Conservation (phyloP, 2,329 filamentous ascomycete genomes). For the Colletotrichum musae region DNA sequence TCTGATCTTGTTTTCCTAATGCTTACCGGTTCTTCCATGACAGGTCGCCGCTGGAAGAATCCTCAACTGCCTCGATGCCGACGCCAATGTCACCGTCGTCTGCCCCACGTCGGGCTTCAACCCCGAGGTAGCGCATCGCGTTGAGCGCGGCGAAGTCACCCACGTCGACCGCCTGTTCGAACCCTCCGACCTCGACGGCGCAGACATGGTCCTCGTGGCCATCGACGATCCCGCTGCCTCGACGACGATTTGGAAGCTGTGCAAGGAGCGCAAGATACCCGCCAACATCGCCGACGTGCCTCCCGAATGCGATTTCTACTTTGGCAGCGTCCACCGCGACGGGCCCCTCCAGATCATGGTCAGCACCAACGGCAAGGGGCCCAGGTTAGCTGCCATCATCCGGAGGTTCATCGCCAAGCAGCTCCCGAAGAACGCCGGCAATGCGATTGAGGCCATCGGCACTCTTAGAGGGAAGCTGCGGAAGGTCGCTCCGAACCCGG, state of each 20-base stretch:
- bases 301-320: constrained; percentile 98
- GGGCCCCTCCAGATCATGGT: constrained; percentile 99
- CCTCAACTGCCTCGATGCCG: constrained; percentile 93
- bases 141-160: constrained; percentile 80
- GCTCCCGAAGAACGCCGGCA: constrained; percentile 84
- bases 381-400: constrained; percentile 89
- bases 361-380: constrained; percentile 96
- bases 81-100: constrained; percentile 89
- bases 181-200: constrained; percentile 85
- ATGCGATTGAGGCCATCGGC: constrained; percentile 89
- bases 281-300: constrained; percentile 98
- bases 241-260: constrained; percentile 91
- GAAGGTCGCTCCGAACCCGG: constrained; percentile 78
- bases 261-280: constrained; percentile 85
- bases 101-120: constrained; percentile 86
- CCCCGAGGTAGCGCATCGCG: constrained; percentile 87
- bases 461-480: constrained; percentile 84
- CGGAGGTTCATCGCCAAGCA: constrained; percentile 83
- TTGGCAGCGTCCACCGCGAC: constrained; percentile 94
- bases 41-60: constrained; percentile 97
- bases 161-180: constrained; percentile 89
- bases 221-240: constrained; percentile 96
- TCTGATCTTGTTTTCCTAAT: neutral
- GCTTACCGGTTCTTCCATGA: neutral
- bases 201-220: constrained; percentile 91